Percentiles rank a stretch among this genome's conserved stretches.
Evolutionary conservation across 352 stramenopile species (phyloP).

Genomic region (Poterioochromonas sp.): DNA sequence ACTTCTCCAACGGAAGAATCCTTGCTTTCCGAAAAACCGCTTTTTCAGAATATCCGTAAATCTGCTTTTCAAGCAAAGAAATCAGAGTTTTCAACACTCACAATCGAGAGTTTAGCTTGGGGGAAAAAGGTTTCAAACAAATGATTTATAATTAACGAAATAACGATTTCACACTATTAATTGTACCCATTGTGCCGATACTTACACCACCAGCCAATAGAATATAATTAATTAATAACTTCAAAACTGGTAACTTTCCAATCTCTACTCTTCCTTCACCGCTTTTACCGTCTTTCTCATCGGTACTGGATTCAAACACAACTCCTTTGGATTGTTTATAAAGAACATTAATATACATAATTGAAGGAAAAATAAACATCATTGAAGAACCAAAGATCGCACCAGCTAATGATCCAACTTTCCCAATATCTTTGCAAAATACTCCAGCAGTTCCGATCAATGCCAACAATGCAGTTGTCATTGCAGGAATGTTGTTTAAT

Average conservation of each 20-base stretch:
- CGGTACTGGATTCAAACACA: not conserved
- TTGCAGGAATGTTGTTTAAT: not conserved
- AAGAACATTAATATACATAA: constrained; percentile 13
- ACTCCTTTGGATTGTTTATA: not conserved
- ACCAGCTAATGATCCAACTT: constrained; percentile 4
- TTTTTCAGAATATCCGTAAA: too few relatives aligned
- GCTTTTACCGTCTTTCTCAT: too few relatives aligned
- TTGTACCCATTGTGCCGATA: not conserved
- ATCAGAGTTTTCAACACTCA: too few relatives aligned
- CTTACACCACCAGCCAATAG: not conserved
- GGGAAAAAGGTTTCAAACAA: too few relatives aligned
- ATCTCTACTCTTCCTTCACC: too few relatives aligned
- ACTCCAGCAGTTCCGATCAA: not conserved
- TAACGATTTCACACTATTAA: not conserved
- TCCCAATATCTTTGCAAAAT: not conserved
- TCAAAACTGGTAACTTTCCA: too few relatives aligned
- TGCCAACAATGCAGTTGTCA: not conserved
- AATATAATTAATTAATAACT: not conserved
- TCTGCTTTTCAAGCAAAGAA: too few relatives aligned
- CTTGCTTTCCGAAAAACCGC: too few relatives aligned
- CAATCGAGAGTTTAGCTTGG: too few relatives aligned
- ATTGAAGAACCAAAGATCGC: constrained; percentile 9
- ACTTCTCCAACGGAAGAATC: too few relatives aligned
- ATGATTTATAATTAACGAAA: too few relatives aligned
- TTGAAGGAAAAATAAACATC: constrained; percentile 20